Evolutionary conservation across 306 rosid species (phyloP).

Genomic region (Dalbergia oliveri): DNA sequence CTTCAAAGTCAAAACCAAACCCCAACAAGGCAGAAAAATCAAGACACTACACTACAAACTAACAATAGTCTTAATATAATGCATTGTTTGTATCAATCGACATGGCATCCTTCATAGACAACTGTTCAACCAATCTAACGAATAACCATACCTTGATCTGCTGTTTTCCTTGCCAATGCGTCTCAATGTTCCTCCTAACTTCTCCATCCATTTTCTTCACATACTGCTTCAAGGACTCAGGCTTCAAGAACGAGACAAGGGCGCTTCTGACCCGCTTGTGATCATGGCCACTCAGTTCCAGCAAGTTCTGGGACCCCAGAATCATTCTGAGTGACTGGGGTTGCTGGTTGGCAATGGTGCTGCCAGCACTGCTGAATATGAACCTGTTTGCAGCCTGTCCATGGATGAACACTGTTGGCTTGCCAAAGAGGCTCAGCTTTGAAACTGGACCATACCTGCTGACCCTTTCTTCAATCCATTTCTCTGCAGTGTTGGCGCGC

Average conservation of each 20-base stretch:
- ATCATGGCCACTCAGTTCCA: slow-evolving; percentile 66
- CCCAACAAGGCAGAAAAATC: too few species aligned
- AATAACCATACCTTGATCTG: slow-evolving; percentile 52
- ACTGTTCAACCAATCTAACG: too few species aligned
- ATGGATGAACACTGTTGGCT: slow-evolving; percentile 68
- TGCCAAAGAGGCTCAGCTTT: slow-evolving; percentile 77
- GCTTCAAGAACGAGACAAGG: slow-evolving; percentile 72
- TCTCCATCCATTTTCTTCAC: slow-evolving; percentile 71
- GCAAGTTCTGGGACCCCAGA: slow-evolving; percentile 59
- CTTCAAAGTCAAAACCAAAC: too few species aligned
- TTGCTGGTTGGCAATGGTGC: slow-evolving; percentile 55
- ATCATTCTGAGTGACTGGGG: slow-evolving; percentile 54
- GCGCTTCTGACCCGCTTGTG: slow-evolving; percentile 74
- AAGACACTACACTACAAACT: too few species aligned
- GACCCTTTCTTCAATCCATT: slow-evolving; percentile 66
- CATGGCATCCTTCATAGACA: too few species aligned
- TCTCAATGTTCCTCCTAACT: slow-evolving; percentile 63
- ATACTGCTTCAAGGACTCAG: slow-evolving; percentile 72
- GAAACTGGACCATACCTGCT: slow-evolving; percentile 71
- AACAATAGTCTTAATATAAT: too few species aligned
- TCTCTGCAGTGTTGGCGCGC: slow-evolving; percentile 71
- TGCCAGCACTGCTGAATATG: slow-evolving; percentile 47
- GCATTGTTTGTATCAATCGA: too few species aligned
- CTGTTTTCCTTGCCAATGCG: slow-evolving; percentile 70
- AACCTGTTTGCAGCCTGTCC: slow-evolving; percentile 83